A percentile compares a stretch with the other conserved stretches of the same genome.
Evolutionary conservation across 768 basidiomycete genomes (phyloP).

Genomic region (Suillus decipiens): DNA sequence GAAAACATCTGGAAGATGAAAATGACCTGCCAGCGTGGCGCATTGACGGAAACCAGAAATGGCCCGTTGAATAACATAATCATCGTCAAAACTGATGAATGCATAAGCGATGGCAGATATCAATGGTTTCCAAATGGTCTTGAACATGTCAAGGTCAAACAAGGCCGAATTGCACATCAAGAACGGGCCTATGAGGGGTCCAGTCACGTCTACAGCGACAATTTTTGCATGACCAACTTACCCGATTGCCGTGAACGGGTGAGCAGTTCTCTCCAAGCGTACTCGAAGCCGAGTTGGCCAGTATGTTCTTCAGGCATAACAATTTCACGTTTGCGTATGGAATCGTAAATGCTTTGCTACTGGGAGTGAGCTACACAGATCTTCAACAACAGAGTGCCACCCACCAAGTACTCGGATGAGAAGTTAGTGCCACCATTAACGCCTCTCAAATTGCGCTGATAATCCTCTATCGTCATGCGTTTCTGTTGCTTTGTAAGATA

Average conservation of each 20-base stretch:
- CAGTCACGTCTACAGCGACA: constrained; percentile 37
- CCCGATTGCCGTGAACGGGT: constrained; percentile 80
- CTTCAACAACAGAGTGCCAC: constrained; percentile 19
- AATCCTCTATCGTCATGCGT: constrained; percentile 96
- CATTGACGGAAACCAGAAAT: constrained; percentile 98
- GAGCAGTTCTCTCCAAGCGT: constrained; percentile 97
- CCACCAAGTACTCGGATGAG: constrained; percentile 79
- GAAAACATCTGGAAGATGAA: constrained; percentile 91
- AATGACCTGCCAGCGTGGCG: constrained; percentile 88
- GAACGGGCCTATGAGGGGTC: constrained; percentile 41
- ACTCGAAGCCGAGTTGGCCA: constrained; percentile 95
- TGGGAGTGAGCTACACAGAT: constrained; percentile 14
- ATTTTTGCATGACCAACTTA: constrained; percentile 31
- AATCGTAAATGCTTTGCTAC: constrained; percentile 90
- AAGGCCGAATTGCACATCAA: constrained; percentile 76
- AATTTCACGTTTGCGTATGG: constrained; percentile 92
- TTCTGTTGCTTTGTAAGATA: constrained; percentile 52
- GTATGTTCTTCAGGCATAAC: constrained; percentile 98
- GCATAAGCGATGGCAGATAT: constrained; percentile 95
- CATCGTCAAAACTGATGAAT: constrained; percentile 95
- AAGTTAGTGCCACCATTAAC: constrained; percentile 89
- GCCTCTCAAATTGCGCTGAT: constrained; percentile 87
- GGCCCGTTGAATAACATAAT: constrained; percentile 92
- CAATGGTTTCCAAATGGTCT: constrained; percentile 86
- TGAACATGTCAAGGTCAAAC: constrained; percentile 95